These are phyloP conservation scores for Diutina catenulata DNA, from an alignment of 1,139 yeast genomes.

Conservation along the genomic window DNA sequence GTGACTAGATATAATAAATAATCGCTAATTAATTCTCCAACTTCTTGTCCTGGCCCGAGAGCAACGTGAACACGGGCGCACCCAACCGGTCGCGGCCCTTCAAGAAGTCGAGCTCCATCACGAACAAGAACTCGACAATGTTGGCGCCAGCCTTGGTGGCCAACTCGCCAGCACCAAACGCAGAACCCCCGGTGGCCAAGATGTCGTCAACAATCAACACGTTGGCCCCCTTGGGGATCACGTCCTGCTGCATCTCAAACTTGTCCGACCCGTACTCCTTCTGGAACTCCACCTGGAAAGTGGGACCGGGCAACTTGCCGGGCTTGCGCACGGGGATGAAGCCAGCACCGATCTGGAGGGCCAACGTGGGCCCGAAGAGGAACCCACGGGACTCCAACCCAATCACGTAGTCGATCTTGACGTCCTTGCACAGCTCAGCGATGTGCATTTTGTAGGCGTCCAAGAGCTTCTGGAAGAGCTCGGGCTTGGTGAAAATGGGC, in stretches of 20 bases:
- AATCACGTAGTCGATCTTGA: constrained; percentile 74
- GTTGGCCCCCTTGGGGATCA: constrained; percentile 69
- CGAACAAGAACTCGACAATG: constrained; percentile 70
- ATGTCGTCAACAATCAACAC: constrained; percentile 90
- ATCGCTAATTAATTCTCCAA: background rate
- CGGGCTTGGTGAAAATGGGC: constrained; percentile 82
- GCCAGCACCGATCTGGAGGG: constrained; percentile 79
- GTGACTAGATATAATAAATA: too few species aligned
- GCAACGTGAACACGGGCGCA: constrained; percentile 78
- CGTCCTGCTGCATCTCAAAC: constrained; percentile 79
- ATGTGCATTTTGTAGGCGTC: constrained; percentile 66
- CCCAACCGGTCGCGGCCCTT: constrained; percentile 83
- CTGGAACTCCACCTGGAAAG: constrained; percentile 57
- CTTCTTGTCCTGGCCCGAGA: constrained; percentile 56
- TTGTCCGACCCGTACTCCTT: constrained; percentile 91
- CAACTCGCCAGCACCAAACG: constrained; percentile 84
- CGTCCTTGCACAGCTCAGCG: constrained; percentile 31
- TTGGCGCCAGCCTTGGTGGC: constrained; percentile 55
- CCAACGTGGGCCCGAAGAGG: constrained; percentile 89
- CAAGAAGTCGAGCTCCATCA: constrained; percentile 89
- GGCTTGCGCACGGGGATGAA: constrained; percentile 92
- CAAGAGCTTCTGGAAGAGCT: constrained; percentile 65
- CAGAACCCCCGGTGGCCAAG: constrained; percentile 97
- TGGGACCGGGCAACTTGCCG: constrained; percentile 89
- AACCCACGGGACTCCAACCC: constrained; percentile 97